Percentiles rank a stretch among this genome's conserved stretches.
Conservation (phyloP, 2,329 filamentous ascomycete genomes). For the Colletotrichum tropicale region DNA sequence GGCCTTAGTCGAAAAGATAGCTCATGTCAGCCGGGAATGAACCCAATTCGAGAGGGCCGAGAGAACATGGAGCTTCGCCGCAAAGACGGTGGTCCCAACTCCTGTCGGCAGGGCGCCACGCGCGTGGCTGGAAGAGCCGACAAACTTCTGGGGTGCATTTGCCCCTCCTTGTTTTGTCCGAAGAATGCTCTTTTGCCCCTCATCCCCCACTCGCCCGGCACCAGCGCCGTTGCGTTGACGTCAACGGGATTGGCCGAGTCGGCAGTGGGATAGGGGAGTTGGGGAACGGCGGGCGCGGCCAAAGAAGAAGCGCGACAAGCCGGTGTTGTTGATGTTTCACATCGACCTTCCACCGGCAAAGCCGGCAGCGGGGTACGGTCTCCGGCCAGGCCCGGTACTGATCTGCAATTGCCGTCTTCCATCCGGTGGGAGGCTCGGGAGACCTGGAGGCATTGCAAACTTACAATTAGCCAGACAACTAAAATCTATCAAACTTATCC, state of each 20-base stretch:
- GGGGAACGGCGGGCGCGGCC: not conserved
- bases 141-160: slow-evolving; percentile 7
- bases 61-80: not conserved
- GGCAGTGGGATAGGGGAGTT: not conserved
- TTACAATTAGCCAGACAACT: not conserved
- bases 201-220: not conserved
- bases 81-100: not conserved
- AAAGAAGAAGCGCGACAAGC: not conserved
- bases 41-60: not conserved
- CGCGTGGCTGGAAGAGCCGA: not conserved
- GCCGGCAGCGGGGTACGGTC: not conserved
- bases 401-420: not conserved
- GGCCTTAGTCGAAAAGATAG: not conserved
- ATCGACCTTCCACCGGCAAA: not conserved
- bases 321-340: not conserved
- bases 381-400: not conserved
- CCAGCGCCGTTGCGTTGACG: not conserved
- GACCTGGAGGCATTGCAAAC: not conserved
- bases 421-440: not conserved
- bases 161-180: not conserved
- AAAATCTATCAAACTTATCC: not conserved
- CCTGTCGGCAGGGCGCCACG: not conserved
- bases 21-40: slow-evolving; percentile 2
- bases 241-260: not conserved
- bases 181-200: not conserved